A percentile compares a stretch with the other conserved stretches of the same genome.
phyloP scores from a whole-genome alignment of 192 early-diverging fungal genomes.

The Coemansia sp. region DNA sequence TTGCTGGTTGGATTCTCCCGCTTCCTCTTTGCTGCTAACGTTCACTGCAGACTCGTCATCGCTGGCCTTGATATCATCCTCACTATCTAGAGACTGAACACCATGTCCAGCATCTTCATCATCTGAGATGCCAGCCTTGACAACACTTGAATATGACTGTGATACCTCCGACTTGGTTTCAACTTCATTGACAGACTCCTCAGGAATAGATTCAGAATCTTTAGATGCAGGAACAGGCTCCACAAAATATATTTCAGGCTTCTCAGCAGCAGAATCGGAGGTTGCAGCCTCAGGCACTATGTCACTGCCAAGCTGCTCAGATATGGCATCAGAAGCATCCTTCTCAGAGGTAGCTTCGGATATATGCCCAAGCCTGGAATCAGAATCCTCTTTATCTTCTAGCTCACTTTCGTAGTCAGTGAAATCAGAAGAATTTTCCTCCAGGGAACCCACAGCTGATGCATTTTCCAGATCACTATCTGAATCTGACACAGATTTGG shows the following conservation, averaged over 20 bases:
- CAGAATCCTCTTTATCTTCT: neutral
- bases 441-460: neutral
- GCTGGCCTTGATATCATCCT: neutral
- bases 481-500: neutral
- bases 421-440: neutral
- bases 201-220: neutral
- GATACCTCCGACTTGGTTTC: neutral
- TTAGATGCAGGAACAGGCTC: too few relatives aligned
- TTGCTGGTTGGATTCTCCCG: neutral
- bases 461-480: neutral
- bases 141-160: slow-evolving; percentile 11
- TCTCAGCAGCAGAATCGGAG: too few relatives aligned
- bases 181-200: neutral
- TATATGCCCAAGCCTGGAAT: neutral
- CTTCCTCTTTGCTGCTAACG: neutral
- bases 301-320: too few relatives aligned
- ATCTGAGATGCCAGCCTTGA: slow-evolving; percentile 4
- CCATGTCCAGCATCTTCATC: neutral
- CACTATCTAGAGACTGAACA: slow-evolving; percentile 5
- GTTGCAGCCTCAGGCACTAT: too few relatives aligned
- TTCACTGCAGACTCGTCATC: neutral
- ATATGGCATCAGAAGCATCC: too few relatives aligned
- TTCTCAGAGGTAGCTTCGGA: too few relatives aligned
- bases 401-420: neutral
- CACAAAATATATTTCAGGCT: too few relatives aligned